A percentile compares a stretch with the other conserved stretches of the same genome.
These are phyloP conservation scores for Podaxis mareebaensis DNA, from an alignment of 768 basidiomycete genomes.

Conservation along the genomic window DNA sequence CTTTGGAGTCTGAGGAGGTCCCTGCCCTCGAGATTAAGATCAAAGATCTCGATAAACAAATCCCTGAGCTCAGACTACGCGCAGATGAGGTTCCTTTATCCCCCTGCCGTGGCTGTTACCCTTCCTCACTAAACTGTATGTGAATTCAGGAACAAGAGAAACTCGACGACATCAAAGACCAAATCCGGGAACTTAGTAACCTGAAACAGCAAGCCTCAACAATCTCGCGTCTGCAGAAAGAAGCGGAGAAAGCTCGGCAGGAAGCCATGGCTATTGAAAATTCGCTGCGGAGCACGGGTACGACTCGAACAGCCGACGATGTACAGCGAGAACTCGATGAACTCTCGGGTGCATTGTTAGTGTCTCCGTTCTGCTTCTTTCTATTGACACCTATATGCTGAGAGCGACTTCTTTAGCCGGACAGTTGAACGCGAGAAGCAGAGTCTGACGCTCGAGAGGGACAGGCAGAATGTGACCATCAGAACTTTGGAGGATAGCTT, in stretches of 20 bases:
- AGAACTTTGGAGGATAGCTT: slow-evolving; percentile 61
- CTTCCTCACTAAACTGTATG: slow-evolving; percentile 8
- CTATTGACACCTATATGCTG: neutral
- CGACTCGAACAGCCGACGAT: slow-evolving; percentile 80
- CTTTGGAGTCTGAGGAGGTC: slow-evolving; percentile 61
- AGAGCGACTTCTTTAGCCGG: slow-evolving; percentile 43
- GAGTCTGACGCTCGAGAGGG: slow-evolving; percentile 56
- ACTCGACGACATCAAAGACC: slow-evolving; percentile 53
- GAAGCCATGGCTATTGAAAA: slow-evolving; percentile 68
- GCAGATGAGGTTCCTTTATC: slow-evolving; percentile 61
- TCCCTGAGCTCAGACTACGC: slow-evolving; percentile 48
- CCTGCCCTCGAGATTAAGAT: slow-evolving; percentile 66
- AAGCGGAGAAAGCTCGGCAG: slow-evolving; percentile 56
- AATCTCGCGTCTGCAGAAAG: slow-evolving; percentile 58
- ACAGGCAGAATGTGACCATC: slow-evolving; percentile 53
- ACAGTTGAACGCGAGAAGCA: slow-evolving; percentile 64
- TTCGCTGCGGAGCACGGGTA: slow-evolving; percentile 71
- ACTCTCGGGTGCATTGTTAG: slow-evolving; percentile 67
- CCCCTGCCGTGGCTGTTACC: neutral
- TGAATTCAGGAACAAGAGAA: slow-evolving; percentile 48
- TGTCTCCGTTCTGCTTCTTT: slow-evolving; percentile 9
- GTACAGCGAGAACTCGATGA: slow-evolving; percentile 77
- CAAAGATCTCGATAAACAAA: slow-evolving; percentile 50
- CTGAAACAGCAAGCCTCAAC: slow-evolving; percentile 64
- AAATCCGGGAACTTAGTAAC: slow-evolving; percentile 57